A percentile compares a stretch with the other conserved stretches of the same genome.
Evolutionary conservation across 2,329 filamentous ascomycete genomes (phyloP).

Genomic region (Apiospora pterosperma): DNA sequence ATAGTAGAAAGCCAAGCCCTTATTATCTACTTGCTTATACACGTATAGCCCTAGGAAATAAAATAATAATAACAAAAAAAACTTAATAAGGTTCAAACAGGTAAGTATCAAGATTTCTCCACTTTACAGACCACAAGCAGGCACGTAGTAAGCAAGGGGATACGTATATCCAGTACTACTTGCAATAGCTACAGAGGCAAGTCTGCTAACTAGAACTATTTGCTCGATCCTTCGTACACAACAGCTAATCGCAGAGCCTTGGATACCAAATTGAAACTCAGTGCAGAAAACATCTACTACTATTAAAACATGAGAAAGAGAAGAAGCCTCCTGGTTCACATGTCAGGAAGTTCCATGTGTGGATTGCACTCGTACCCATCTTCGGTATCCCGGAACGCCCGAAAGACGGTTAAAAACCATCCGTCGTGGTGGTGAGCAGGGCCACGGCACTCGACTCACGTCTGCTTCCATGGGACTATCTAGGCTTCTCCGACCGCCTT

Average conservation of each 20-base stretch:
- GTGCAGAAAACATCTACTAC: not conserved
- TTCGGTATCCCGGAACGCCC: not conserved
- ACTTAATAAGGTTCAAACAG: too few species aligned
- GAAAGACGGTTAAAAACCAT: not conserved
- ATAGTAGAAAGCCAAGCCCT: not conserved
- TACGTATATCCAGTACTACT: too few species aligned
- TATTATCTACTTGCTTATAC: not conserved
- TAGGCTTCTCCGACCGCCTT: not conserved
- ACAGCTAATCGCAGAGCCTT: not conserved
- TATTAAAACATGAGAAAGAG: not conserved
- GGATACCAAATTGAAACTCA: not conserved
- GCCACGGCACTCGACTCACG: not conserved
- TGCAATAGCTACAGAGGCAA: not conserved
- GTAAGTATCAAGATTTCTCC: too few species aligned
- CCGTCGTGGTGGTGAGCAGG: not conserved
- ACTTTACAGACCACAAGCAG: too few species aligned
- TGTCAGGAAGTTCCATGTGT: not conserved
- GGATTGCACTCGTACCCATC: not conserved
- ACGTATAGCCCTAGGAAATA: too few species aligned
- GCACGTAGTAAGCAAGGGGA: too few species aligned
- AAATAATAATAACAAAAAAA: too few species aligned
- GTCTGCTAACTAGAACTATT: too few species aligned
- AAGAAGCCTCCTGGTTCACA: not conserved
- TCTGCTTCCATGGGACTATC: not conserved
- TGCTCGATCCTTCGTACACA: not conserved